Evolutionary conservation across 345 rosid genomes (phyloP).

Genomic region (Bruguiera parviflora): DNA sequence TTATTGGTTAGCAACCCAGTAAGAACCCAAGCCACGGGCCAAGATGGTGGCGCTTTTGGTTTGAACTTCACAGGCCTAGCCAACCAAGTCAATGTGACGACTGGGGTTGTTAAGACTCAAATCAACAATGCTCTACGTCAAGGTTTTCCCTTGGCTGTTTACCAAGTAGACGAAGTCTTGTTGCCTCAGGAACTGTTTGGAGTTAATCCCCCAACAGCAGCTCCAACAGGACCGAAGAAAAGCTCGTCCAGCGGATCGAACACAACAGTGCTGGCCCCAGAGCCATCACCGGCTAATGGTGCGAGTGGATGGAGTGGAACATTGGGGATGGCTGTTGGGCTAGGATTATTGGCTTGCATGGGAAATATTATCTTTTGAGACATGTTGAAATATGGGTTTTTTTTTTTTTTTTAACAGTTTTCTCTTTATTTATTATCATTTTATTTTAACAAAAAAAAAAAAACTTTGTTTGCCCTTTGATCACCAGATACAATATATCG

Average conservation of each 20-base stretch:
- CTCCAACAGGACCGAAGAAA: conserved; percentile 34
- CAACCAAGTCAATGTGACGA: conserved; percentile 78
- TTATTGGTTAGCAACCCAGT: conserved; percentile 73
- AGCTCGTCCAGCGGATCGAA: conserved; percentile 17
- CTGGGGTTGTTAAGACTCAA: conserved; percentile 57
- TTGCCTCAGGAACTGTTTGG: conserved; percentile 61
- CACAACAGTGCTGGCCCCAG: conserved; percentile 24
- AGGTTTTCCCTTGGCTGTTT: conserved; percentile 61
- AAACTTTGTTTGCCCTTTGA: too few species aligned
- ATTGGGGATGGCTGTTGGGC: conserved; percentile 43
- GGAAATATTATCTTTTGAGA: too few species aligned
- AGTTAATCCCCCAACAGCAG: conserved; percentile 32
- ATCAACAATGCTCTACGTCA: conserved; percentile 53
- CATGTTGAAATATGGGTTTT: too few species aligned
- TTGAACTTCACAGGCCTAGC: conserved; percentile 64
- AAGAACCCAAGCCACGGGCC: conserved; percentile 53
- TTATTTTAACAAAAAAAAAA: too few species aligned
- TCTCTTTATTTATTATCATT: too few species aligned
- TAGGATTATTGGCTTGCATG: conserved; percentile 14
- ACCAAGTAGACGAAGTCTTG: conserved; percentile 74
- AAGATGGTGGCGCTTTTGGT: conserved; percentile 41
- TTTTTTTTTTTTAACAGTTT: too few species aligned
- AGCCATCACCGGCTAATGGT: conserved; percentile 31
- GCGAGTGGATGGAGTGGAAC: conserved; percentile 31
- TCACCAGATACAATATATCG: too few species aligned